phyloP scores from a whole-genome alignment of 2,329 filamentous ascomycete species.

The Aplosporella prunicola region DNA sequence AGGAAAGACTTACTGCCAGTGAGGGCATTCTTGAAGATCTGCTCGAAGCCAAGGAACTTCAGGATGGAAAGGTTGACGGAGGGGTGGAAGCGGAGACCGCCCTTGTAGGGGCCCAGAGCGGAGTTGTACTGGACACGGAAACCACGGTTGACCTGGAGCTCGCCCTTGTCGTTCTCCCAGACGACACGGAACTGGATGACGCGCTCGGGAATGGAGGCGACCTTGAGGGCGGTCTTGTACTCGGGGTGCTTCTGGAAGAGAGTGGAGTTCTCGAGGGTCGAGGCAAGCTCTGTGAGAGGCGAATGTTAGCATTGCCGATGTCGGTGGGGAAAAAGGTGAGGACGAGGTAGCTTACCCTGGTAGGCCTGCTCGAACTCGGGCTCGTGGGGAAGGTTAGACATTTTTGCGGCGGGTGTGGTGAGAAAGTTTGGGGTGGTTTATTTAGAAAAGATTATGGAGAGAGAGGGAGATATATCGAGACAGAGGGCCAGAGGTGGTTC shows the following conservation, averaged over 20 bases:
- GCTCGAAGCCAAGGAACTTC: constrained; percentile 98
- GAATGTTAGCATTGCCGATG: constrained; percentile 1
- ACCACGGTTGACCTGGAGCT: constrained; percentile 85
- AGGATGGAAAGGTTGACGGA: constrained; percentile 68
- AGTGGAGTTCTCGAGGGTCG: constrained; percentile 84
- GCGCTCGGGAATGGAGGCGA: constrained; percentile 86
- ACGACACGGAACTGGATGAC: constrained; percentile 94
- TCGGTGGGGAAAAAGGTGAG: neutral
- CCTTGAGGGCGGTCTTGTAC: constrained; percentile 80
- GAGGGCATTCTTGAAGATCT: constrained; percentile 99
- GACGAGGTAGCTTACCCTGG: constrained; percentile 54
- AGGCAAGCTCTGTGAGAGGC: constrained; percentile 67
- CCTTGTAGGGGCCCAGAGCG: constrained; percentile 95
- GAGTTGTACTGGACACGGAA: constrained; percentile 99
- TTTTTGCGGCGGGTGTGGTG: constrained; percentile 28
- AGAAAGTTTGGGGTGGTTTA: neutral
- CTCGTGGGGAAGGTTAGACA: constrained; percentile 80
- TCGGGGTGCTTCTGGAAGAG: constrained; percentile 93
- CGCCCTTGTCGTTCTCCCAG: constrained; percentile 90
- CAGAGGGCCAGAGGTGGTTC: constrained; percentile 1
- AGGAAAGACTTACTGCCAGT: constrained; percentile 65
- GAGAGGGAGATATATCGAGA: constrained; percentile 10
- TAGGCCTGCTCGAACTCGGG: constrained; percentile 99
- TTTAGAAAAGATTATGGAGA: constrained; percentile 2
- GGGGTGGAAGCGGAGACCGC: constrained; percentile 89